phyloP scores from a whole-genome alignment of 2,329 filamentous ascomycete genomes.

The Exophiala xenobiotica region DNA sequence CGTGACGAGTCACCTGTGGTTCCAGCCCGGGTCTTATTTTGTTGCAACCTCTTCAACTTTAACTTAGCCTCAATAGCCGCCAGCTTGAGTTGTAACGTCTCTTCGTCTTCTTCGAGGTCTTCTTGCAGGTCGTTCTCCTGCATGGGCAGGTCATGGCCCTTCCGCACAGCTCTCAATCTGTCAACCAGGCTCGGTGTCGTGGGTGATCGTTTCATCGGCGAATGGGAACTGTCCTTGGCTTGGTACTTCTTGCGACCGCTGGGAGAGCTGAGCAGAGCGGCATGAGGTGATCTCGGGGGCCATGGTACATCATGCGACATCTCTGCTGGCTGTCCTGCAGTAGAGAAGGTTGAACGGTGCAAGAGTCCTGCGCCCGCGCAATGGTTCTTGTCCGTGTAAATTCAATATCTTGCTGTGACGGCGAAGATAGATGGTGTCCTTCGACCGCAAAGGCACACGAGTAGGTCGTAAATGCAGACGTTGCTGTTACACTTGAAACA shows the following conservation, averaged over 20 bases:
- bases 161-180: slow-evolving; percentile 34
- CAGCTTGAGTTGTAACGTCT: slow-evolving; percentile 80
- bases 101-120: slow-evolving; percentile 78
- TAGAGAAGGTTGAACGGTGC: neutral
- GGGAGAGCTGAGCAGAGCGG: slow-evolving; percentile 67
- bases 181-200: slow-evolving; percentile 42
- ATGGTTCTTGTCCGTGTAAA: neutral
- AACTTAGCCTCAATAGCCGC: slow-evolving; percentile 85
- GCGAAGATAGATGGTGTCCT: neutral
- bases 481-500: neutral
- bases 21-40: slow-evolving; percentile 51
- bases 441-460: neutral
- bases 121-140: slow-evolving; percentile 52
- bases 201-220: slow-evolving; percentile 58
- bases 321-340: neutral
- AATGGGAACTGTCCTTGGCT: slow-evolving; percentile 67
- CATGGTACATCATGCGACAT: slow-evolving; percentile 42
- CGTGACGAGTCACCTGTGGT: slow-evolving; percentile 22
- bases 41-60: slow-evolving; percentile 82
- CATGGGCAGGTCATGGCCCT: slow-evolving; percentile 20
- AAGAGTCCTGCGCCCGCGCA: neutral
- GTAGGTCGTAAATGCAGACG: neutral
- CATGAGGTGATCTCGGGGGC: slow-evolving; percentile 63
- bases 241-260: slow-evolving; percentile 74
- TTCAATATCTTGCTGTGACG: neutral